Evolutionary conservation across 176 grass and related monocot species (phyloP), one percentile per base, ranked within the genome.

Genomic region (Paspalum vaginatum): DNA sequence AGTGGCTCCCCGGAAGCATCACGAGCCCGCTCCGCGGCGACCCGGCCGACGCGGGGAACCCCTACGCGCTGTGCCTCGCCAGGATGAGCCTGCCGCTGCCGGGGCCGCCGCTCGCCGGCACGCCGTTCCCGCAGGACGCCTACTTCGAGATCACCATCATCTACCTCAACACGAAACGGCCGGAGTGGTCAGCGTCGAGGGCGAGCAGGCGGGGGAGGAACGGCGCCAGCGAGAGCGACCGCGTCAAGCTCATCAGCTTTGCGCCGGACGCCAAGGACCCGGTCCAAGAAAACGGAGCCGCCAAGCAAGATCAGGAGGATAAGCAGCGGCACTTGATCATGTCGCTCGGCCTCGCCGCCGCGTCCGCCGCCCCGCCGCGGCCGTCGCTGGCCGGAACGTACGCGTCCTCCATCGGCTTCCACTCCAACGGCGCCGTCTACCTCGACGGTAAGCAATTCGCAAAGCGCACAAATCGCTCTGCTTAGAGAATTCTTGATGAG

Each of bases 141-240:
- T 99, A 99, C 71, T 88, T 96, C 61, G 97, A 99, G 92, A 76
- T 99, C 85, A 93, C 90, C 51, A 85, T 93, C 88, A 86, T 99
- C 26, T 96, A 93, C 67, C 80, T 99, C 0, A 88, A 96, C 71
- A 84, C 77, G 48, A 82, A 69, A 32, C 84, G 60, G 16, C 90
- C 82, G 8, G 83, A 90, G 49, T 88, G 84, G 93, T 90, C 79
- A 8, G 55, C 78, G 67, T 91, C 89, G 4, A 53, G 86, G 55
- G 55, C 81, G 7, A 85, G 79, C 80, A 40, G 79, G 26, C 85
- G 81, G n/a, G 69, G 67, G 3, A 88, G 60, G 38, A 85, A 87
- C 48, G 81, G 85, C 56, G 2, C 65, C 9, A 22, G 50, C 59
- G 92, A 98, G 70, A 86, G 85, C 65, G 92, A 91, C 22, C 82